A percentile compares a stretch with the other conserved stretches of the same genome.
phyloP scores from a whole-genome alignment of 495 filamentous ascomycete genomes.

The Trichodelitschia bisporula region DNA sequence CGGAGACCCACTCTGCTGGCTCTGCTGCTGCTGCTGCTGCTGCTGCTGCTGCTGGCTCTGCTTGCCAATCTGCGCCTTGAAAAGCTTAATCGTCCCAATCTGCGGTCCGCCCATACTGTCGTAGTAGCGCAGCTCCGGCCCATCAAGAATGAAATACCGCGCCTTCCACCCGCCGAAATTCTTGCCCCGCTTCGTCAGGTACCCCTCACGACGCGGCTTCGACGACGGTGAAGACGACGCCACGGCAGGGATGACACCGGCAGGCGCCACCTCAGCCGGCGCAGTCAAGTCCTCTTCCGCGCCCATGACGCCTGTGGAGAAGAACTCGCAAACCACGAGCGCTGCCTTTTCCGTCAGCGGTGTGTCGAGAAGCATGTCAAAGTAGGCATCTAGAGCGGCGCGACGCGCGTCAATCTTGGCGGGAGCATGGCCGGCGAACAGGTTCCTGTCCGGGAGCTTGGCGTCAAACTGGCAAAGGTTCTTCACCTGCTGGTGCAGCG shows the following conservation, averaged over 20 bases:
- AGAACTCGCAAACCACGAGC: slow-evolving; percentile 63
- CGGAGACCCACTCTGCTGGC: slow-evolving; percentile 23
- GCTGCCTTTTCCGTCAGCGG: slow-evolving; percentile 57
- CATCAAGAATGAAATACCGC: slow-evolving; percentile 78
- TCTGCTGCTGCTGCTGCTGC: slow-evolving; percentile 39
- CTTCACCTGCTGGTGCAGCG: slow-evolving; percentile 59
- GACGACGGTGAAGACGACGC: slow-evolving; percentile 21
- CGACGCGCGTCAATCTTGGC: slow-evolving; percentile 81
- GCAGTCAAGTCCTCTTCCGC: slow-evolving; percentile 31
- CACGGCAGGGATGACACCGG: too few species aligned
- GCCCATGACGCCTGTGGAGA: slow-evolving; percentile 67
- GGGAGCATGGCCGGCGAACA: slow-evolving; percentile 85
- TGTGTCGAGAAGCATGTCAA: slow-evolving; percentile 61
- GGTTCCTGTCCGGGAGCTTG: slow-evolving; percentile 55
- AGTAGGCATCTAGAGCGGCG: slow-evolving; percentile 56
- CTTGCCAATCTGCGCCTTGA: slow-evolving; percentile 82
- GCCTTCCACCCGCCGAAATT: slow-evolving; percentile 99
- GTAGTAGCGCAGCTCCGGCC: slow-evolving; percentile 73
- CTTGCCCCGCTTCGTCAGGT: slow-evolving; percentile 88
- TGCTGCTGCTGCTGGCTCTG: slow-evolving; percentile 44
- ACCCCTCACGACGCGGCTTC: slow-evolving; percentile 45
- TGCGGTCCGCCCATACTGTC: slow-evolving; percentile 72
- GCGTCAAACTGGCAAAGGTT: slow-evolving; percentile 37
- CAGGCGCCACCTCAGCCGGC: neutral
- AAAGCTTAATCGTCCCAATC: slow-evolving; percentile 78